A percentile compares a stretch with the other conserved stretches of the same genome.
Evolutionary conservation across 257 asterid species (phyloP).

Genomic region (Lantana camara): DNA sequence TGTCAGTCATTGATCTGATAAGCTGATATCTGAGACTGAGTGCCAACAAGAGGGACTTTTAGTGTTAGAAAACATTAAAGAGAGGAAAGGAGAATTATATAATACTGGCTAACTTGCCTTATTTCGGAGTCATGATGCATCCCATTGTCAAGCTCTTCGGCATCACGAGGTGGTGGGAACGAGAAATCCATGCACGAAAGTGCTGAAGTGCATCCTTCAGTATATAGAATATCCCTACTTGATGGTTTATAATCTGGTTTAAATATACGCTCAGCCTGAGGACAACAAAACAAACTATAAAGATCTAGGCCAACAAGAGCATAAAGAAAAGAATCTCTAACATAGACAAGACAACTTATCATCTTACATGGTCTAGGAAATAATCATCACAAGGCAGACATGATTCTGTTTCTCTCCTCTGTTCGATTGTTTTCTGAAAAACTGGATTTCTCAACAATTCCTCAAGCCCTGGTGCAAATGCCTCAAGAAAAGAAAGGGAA

Average conservation of each 20-base stretch:
- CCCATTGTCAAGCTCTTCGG: conserved; percentile 35
- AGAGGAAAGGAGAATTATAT: too few species aligned
- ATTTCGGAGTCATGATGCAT: conserved; percentile 42
- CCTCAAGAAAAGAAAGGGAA: conserved; percentile 53
- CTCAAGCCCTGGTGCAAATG: conserved; percentile 55
- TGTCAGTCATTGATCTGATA: conserved; percentile 25
- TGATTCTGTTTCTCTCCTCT: conserved; percentile 55
- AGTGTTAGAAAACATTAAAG: too few species aligned
- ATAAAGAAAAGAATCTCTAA: not conserved
- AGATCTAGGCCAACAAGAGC: not conserved
- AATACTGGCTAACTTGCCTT: conserved; percentile 26
- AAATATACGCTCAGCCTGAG: conserved; percentile 59
- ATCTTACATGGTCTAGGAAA: conserved; percentile 61
- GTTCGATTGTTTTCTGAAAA: conserved; percentile 49
- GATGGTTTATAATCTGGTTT: conserved; percentile 51
- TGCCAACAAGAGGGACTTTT: not conserved
- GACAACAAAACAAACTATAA: conserved; percentile 3
- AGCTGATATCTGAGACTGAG: conserved; percentile 33
- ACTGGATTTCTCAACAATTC: conserved; percentile 55
- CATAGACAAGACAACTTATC: not conserved
- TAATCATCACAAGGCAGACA: conserved; percentile 50
- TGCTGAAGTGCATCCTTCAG: conserved; percentile 56
- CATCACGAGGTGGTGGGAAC: conserved; percentile 45
- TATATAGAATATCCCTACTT: conserved; percentile 52
- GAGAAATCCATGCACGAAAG: conserved; percentile 56